Evolutionary conservation across 495 filamentous ascomycete genomes (phyloP).

Genomic region (Penicillium argentinense): DNA sequence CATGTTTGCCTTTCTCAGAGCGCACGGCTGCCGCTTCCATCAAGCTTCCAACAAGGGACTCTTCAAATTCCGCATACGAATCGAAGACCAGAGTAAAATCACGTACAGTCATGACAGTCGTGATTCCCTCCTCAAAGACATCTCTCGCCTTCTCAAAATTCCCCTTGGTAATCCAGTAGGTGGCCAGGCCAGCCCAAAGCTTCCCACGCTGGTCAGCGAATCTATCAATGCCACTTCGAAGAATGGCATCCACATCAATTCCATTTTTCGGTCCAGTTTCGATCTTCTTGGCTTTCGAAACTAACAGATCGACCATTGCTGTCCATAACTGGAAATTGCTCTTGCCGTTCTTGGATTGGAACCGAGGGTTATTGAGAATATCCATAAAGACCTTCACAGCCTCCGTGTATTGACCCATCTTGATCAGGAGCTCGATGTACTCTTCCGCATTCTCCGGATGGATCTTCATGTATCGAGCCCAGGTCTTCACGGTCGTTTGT

Average conservation of each 20-base stretch:
- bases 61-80: conserved; percentile 94
- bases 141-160: conserved; percentile 91
- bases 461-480: conserved; percentile 96
- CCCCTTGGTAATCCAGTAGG: conserved; percentile 93
- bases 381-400: conserved; percentile 93
- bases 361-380: conserved; percentile 87
- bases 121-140: conserved; percentile 95
- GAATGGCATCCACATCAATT: conserved; percentile 90
- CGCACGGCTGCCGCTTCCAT: conserved; percentile 86
- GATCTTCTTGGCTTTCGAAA: conserved; percentile 84
- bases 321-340: conserved; percentile 97
- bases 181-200: conserved; percentile 93
- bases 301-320: conserved; percentile 96
- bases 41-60: conserved; percentile 85
- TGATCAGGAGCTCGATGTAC: conserved; percentile 83
- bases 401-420: conserved; percentile 83
- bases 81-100: conserved; percentile 98
- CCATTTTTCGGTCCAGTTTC: conserved; percentile 74
- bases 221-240: conserved; percentile 87
- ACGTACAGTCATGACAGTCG: conserved; percentile 98
- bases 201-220: conserved; percentile 96
- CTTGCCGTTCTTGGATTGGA: conserved; percentile 89
- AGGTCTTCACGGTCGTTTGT: conserved; percentile 87
- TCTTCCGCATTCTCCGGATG: conserved; percentile 96
- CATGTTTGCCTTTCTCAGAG: conserved; percentile 74